Base-by-base conservation (phyloP, 352 stramenopile genomes). In the Globisporangium okanoganense region DNA sequence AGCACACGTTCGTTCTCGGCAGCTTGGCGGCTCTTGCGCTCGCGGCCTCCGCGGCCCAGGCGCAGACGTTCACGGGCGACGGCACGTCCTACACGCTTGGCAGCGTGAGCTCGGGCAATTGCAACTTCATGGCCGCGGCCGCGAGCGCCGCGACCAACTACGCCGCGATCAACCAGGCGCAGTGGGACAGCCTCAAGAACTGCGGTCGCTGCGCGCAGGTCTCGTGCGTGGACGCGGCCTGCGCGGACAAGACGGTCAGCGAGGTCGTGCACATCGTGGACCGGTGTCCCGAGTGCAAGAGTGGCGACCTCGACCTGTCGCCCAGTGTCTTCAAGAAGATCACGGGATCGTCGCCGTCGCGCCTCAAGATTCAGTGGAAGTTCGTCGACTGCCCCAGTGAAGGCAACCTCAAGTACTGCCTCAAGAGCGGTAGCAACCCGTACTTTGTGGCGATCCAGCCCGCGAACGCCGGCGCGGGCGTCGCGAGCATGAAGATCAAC, bases 211-310 rank as follows among this genome's bases (percentile, higher is more conserved):
- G 77, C 38, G 77, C 71, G 0, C 36, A 78, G 64, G 74, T 84
- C 1, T 66, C 62, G 31, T 92, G 79, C 56, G 73, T 70, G 7
- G 82, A 91, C 62, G 41, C 71, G 18, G 66, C 57, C 40, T 91
- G 81, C 61, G 35, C 67, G 1, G 67, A 63, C 49, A 56, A 38
- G 49, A 55, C 27, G 18, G 55, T 40, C 48, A 16, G 29, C 40
- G 78, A 87, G 70, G 64, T 80, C 41, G 81, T 87, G 5, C 75
- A 89, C 58, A 83, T 91, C 53, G 68, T 88, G 20, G 82, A 91
- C 62, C 75, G 82, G 58, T 91, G 82, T 62, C 77, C 79, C 13
- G 74, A 70, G n/a, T 89, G 79, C 49, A 50, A 35, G 4, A 63
- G 69, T n/a, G 82, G 79, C n/a, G 79, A 88, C 56, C 58, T 89